Evolutionary conservation across 306 rosid species (phyloP), one percentile per base, ranked within the genome.

Genomic region (Vigna unguiculata): DNA sequence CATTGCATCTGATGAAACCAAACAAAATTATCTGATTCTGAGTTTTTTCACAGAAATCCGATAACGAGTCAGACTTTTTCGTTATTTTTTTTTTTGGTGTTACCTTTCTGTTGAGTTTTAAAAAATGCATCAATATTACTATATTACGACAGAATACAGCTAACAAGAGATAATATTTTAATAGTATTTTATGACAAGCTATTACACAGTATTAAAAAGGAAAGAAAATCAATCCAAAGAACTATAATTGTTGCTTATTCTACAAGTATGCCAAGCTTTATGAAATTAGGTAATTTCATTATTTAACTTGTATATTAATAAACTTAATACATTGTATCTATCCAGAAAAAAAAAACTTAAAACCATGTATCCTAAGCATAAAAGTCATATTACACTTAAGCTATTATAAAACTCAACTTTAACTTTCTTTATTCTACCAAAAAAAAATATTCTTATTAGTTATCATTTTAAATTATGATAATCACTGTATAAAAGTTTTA

Each of bases 1-100:
- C 57, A 25, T 41, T 41, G 7, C 19, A 58, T 45, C 78, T 19
- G 69, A 73, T 24, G 69, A 43, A 59, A 14, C 0, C 7, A 73
- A 17, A 28, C 28, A 16, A 15, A 58, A 4, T 28, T 12, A 74
- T 25, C 28, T 55, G 20, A 52, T 57, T 57, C 15, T 16, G 5
- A 48, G 32, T 16, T 25, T 57, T 36, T 57, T 36, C 41, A 36
- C 9, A 36, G 9, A 36, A 36, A 36, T 7, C 41, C 2, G 9
- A 36, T 36, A 25, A 25, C 28, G 28, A 25, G 28, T 25, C 4
- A 25, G 28, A 25, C n/a, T 25, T 25, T 28, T 28, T 28, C 30
- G 30, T 28, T 28, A 28, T 28, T 28, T 2, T 24, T 25, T 25
- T 25, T 3, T 0, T 25, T 25, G 30, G 30, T 25, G 30, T 25